Conservation (phyloP, 441 rosid species). For the Syzygium syzygioides region DNA sequence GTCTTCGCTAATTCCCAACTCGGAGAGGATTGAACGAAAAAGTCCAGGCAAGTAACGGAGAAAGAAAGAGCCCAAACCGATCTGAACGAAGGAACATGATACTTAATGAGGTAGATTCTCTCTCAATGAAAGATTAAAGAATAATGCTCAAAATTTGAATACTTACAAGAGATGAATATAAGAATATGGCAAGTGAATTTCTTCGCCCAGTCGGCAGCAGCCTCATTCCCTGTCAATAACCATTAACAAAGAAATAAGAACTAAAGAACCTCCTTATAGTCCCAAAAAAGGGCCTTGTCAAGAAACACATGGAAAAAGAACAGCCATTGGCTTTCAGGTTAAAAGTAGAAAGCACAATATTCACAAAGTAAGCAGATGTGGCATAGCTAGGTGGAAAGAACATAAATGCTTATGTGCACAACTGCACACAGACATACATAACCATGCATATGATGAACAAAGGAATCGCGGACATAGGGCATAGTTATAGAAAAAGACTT, state of each 20-base stretch:
- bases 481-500: not conserved
- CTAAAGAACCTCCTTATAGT: not conserved
- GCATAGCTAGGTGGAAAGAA: not conserved
- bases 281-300: not conserved
- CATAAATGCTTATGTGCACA: not conserved
- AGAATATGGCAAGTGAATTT: slow-evolving; percentile 72
- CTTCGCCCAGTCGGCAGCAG: slow-evolving; percentile 81
- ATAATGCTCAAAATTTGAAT: not conserved
- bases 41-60: slow-evolving; percentile 67
- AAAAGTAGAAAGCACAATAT: not conserved
- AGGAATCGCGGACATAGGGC: not conserved
- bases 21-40: slow-evolving; percentile 45
- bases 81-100: slow-evolving; percentile 29
- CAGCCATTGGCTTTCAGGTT: not conserved
- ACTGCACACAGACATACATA: not conserved
- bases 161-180: slow-evolving; percentile 78
- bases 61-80: slow-evolving; percentile 85
- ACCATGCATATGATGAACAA: not conserved
- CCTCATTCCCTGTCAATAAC: slow-evolving; percentile 77
- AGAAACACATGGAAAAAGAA: not conserved
- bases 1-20: slow-evolving; percentile 85
- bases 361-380: not conserved
- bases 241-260: not conserved
- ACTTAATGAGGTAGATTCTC: not conserved
- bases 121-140: not conserved